Conservation (phyloP, 495 filamentous ascomycete genomes). For the Cetradonia linearis region DNA sequence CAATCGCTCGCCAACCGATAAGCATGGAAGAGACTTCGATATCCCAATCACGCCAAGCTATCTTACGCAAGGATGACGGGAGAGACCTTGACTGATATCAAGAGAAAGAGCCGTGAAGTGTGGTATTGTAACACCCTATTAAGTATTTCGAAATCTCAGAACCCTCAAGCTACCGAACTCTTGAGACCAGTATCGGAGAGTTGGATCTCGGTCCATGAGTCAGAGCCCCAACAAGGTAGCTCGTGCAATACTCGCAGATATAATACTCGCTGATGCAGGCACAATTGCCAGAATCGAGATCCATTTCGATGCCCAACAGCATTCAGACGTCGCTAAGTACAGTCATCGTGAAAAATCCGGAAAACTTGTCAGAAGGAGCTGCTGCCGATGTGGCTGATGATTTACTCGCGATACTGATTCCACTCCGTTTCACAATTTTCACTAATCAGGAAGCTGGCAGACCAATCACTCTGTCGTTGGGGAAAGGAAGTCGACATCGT, state of each 20-base stretch:
- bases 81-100: not conserved
- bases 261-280: not conserved
- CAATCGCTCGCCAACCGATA: not conserved
- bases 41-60: not conserved
- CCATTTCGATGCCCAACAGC: not conserved
- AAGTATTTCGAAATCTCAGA: not conserved
- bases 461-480: not conserved
- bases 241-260: not conserved
- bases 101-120: not conserved
- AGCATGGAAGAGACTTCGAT: not conserved
- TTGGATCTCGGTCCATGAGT: not conserved
- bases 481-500: no score
- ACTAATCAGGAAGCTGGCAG: not conserved
- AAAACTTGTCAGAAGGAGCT: not conserved
- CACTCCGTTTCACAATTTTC: not conserved
- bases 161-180: not conserved
- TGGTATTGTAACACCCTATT: not conserved
- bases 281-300: not conserved
- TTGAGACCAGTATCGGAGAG: not conserved
- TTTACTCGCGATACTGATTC: not conserved
- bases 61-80: not conserved
- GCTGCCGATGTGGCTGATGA: not conserved
- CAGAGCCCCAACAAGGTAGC: not conserved
- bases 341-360: not conserved
- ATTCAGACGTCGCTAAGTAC: not conserved